Evolutionary conservation across 2,329 filamentous ascomycete genomes (phyloP), one percentile per base, ranked within the genome.

Genomic region (Aspergillus quadrilineatus): DNA sequence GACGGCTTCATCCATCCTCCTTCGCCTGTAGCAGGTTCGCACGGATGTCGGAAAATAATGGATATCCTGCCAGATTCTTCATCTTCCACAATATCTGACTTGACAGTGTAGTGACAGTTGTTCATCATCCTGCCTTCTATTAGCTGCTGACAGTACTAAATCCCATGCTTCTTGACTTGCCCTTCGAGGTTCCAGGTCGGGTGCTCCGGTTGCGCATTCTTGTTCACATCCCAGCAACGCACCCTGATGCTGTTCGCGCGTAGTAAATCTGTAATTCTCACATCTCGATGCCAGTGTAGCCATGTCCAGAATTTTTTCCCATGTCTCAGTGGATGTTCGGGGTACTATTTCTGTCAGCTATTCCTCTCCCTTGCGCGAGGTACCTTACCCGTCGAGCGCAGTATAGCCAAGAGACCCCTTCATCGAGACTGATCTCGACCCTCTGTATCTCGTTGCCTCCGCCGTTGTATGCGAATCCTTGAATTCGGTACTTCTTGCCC

Each of bases 291-390:
- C 80, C 80, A 83, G 58, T 79, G 76, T 3, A 80, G 44, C 80
- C 80, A 83, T 0, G 79, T 77, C 80, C 80, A 82, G 61, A 80
- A 82, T 60, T 80, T 83, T 39, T 75, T 78, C 3, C 79, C 80
- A 53, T 83, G 79, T 4, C 80, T 71, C 34, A 82, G 73, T 0
- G 80, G 79, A 4, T 68, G 67, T 14, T 81, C 73, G 1, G 80
- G 80, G 48, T 78, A 81, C 58, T 75, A 7, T 15, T 32, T 4
- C 10, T 14, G 36, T 22, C 30, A 48, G n/a, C 30, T 6, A 26
- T 5, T 28, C 36, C 17, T 9, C 9, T 22, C 3, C 10, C 14
- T 7, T 26, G 42, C 6, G 22, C 8, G 17, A 34, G 22, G 12
- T n/a, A 6, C 10, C 34, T 4, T 8, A 50, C 47, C 22, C 29